Conservation (phyloP, 257 asterid species). For the Ilex aquifolium region DNA sequence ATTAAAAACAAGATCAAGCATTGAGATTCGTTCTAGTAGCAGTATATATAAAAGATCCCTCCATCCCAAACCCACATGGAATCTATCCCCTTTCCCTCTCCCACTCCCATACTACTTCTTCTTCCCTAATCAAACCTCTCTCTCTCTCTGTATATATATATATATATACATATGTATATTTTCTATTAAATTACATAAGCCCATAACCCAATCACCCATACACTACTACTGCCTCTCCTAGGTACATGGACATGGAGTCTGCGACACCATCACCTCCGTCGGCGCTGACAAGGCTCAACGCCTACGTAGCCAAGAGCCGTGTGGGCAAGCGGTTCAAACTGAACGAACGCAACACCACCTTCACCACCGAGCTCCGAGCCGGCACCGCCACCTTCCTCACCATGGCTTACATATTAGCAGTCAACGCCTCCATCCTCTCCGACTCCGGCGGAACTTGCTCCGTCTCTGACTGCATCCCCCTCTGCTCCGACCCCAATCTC, state of each 20-base stretch:
- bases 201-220: constrained; percentile 5
- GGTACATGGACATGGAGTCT: constrained; percentile 54
- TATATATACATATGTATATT: too few relatives aligned
- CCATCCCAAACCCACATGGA: too few relatives aligned
- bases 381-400: constrained; percentile 97
- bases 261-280: constrained; percentile 21
- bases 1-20: too few relatives aligned
- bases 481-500: constrained; percentile 57
- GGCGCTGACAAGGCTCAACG: constrained; percentile 44
- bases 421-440: constrained; percentile 81
- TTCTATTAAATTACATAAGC: background rate
- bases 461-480: constrained; percentile 73
- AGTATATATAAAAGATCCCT: too few relatives aligned
- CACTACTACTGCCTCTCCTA: background rate
- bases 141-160: too few relatives aligned
- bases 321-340: constrained; percentile 70
- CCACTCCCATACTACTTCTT: too few relatives aligned
- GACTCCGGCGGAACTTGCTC: constrained; percentile 97
- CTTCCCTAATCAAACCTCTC: too few relatives aligned
- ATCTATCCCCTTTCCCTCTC: too few relatives aligned
- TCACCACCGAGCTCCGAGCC: constrained; percentile 97
- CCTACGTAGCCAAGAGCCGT: constrained; percentile 41
- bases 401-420: constrained; percentile 98
- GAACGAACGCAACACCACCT: constrained; percentile 64
- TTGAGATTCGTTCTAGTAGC: too few relatives aligned